These are phyloP conservation scores for Acanthamoeba culbertsoni DNA, from an alignment of 208 protist genomes.

Conservation along the genomic window DNA sequence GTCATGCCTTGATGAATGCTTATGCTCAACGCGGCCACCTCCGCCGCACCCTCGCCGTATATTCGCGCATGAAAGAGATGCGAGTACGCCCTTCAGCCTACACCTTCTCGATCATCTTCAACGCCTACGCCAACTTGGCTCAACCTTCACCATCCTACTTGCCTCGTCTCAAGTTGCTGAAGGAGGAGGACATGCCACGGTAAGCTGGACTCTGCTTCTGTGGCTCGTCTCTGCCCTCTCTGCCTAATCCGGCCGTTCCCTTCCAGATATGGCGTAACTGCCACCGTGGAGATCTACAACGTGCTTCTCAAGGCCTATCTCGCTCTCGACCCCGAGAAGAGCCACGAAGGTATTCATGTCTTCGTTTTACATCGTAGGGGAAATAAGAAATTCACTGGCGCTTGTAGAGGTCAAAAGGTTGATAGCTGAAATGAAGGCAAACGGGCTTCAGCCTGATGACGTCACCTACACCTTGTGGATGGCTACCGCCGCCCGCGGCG, in stretches of 20 bases:
- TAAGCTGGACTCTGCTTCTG: not conserved
- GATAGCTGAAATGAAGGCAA: not conserved
- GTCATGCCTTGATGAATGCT: not conserved
- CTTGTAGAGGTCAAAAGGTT: not conserved
- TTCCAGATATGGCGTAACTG: not conserved
- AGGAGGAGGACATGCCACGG: conserved; percentile 23
- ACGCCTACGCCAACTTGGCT: conserved; percentile 14
- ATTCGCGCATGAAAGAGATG: conserved; percentile 25
- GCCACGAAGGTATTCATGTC: not conserved
- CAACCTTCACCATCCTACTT: not conserved
- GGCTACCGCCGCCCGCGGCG: not conserved
- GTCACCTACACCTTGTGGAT: conserved; percentile 50
- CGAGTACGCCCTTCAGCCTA: not conserved
- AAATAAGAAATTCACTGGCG: too few species aligned
- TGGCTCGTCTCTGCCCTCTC: not conserved
- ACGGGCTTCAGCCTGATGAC: not conserved
- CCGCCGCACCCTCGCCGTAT: not conserved
- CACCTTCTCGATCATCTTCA: conserved; percentile 42
- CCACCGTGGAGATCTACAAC: conserved; percentile 48
- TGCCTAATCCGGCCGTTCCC: not conserved
- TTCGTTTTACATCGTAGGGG: too few species aligned
- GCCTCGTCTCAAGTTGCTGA: not conserved
- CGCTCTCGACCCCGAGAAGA: conserved; percentile 9
- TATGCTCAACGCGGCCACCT: conserved; percentile 17
- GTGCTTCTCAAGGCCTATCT: conserved; percentile 40